These are phyloP conservation scores for Penicillium diatomitis DNA, from an alignment of 495 filamentous ascomycete species.

Conservation along the genomic window DNA sequence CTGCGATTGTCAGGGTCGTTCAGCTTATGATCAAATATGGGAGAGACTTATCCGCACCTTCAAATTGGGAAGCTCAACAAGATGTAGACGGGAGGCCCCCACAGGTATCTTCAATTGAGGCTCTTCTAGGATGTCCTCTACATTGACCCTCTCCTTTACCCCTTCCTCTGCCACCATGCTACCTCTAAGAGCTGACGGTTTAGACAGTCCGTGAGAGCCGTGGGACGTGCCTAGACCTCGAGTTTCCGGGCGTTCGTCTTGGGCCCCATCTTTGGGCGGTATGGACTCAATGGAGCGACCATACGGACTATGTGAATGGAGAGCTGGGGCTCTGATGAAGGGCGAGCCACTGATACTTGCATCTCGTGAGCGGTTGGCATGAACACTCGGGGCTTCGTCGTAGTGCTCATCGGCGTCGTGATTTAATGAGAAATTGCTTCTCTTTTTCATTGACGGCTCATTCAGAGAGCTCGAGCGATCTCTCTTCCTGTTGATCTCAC, in stretches of 20 bases:
- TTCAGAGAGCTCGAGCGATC: slow-evolving; percentile 17
- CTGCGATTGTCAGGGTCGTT: slow-evolving; percentile 17
- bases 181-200: slow-evolving; percentile 25
- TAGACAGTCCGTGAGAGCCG: slow-evolving; percentile 9
- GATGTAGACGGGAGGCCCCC: slow-evolving; percentile 64
- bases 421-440: slow-evolving; percentile 10
- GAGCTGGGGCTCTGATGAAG: slow-evolving; percentile 27
- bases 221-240: slow-evolving; percentile 8
- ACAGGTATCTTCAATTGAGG: slow-evolving; percentile 48
- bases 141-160: slow-evolving; percentile 7
- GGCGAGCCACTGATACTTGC: slow-evolving; percentile 36
- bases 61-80: slow-evolving; percentile 44
- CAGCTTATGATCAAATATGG: neutral
- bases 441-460: slow-evolving; percentile 11
- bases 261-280: slow-evolving; percentile 16
- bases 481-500: slow-evolving; percentile 12
- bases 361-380: slow-evolving; percentile 24
- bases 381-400: slow-evolving; percentile 12
- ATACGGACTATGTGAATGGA: slow-evolving; percentile 23
- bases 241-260: slow-evolving; percentile 21
- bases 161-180: slow-evolving; percentile 18
- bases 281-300: slow-evolving; percentile 27
- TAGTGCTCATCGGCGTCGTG: slow-evolving; percentile 12
- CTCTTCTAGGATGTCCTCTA: slow-evolving; percentile 7
- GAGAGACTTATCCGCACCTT: slow-evolving; percentile 22